Conservation (phyloP, 78 protist genomes). For the Dictyostelium intermedium region DNA sequence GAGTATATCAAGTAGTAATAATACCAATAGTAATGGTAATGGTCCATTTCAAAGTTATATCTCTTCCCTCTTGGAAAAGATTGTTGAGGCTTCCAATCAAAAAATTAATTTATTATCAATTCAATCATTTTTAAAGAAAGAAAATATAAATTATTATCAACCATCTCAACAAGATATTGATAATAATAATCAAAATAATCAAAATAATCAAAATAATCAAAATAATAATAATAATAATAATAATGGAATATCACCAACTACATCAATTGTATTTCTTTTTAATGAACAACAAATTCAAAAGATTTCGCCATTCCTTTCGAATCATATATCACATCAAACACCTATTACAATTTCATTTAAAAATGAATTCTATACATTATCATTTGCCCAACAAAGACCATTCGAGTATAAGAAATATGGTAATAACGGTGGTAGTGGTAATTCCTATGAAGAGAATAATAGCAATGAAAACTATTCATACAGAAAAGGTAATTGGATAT, state of each 20-base stretch:
- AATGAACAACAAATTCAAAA: neutral
- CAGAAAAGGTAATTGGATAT: constrained; percentile 42
- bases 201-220: neutral
- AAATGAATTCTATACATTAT: neutral
- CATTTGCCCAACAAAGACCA: constrained; percentile 1
- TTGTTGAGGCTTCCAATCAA: constrained; percentile 21
- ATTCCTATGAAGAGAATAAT: neutral
- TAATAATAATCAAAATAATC: neutral
- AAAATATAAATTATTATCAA: neutral
- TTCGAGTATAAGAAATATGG: neutral
- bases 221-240: neutral
- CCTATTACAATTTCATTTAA: neutral
- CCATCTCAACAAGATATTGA: neutral
- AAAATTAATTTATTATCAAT: neutral
- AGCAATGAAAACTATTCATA: neutral
- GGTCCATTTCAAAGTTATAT: neutral
- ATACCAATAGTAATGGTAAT: neutral
- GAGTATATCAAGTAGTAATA: constrained; percentile 4
- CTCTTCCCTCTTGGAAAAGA: neutral
- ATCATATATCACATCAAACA: neutral
- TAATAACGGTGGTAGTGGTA: neutral
- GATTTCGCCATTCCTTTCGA: neutral
- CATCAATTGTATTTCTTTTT: neutral
- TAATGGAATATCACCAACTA: neutral
- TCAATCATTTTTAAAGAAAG: neutral